phyloP scores from a whole-genome alignment of 2,329 filamentous ascomycete genomes.

The Fusarium fujikuroi region DNA sequence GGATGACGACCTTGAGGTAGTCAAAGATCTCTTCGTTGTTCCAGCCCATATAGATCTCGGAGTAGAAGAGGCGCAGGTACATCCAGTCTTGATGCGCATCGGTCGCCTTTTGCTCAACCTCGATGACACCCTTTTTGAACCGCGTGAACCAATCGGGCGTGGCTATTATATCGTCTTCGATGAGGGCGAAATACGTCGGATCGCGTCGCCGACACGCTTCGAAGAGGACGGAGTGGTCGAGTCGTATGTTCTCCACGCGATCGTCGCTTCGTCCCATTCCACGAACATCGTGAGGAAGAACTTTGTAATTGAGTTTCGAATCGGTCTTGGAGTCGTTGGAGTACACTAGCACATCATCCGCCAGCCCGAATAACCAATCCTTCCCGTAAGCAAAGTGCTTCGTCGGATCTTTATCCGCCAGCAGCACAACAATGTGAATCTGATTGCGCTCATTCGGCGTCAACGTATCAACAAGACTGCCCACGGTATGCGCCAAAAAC shows the following conservation, averaged over 20 bases:
- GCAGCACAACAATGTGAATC: constrained; percentile 49
- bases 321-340: background rate
- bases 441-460: constrained; percentile 46
- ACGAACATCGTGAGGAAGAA: constrained; percentile 38
- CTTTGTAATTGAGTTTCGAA: constrained; percentile 21
- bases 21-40: constrained; percentile 50
- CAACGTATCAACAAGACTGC: constrained; percentile 48
- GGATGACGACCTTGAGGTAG: constrained; percentile 44
- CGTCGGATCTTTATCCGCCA: constrained; percentile 49
- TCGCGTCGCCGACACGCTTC: constrained; percentile 46
- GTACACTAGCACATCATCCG: constrained; percentile 51
- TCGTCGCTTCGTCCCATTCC: constrained; percentile 41
- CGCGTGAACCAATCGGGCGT: constrained; percentile 49
- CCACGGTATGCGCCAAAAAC: constrained; percentile 46
- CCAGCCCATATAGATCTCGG: constrained; percentile 53
- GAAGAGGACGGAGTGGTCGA: constrained; percentile 50
- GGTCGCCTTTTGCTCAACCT: constrained; percentile 43
- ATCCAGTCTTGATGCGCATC: constrained; percentile 45
- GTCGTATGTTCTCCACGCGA: constrained; percentile 48
- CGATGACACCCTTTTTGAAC: constrained; percentile 42
- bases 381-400: constrained; percentile 48
- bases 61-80: constrained; percentile 54
- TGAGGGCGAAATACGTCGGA: constrained; percentile 50
- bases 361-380: constrained; percentile 47
- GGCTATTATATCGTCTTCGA: constrained; percentile 53